A percentile compares a stretch with the other conserved stretches of the same genome.
phyloP scores from a whole-genome alignment of 768 basidiomycete genomes.

The Termitomyces sp. region DNA sequence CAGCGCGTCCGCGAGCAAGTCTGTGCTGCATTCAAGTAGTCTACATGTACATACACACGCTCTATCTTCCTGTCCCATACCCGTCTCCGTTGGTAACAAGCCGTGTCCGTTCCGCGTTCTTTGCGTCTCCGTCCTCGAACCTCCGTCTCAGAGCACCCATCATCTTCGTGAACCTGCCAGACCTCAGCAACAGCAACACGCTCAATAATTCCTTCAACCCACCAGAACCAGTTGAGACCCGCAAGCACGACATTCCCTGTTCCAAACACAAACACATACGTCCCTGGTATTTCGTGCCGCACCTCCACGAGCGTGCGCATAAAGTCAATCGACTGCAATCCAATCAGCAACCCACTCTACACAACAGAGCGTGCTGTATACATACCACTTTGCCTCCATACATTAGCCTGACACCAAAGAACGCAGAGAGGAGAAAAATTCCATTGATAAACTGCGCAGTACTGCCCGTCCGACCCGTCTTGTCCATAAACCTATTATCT shows the following conservation, averaged over 20 bases:
- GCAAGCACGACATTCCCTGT: constrained; percentile 63
- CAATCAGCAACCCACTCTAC: neutral
- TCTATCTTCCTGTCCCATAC: constrained; percentile 3
- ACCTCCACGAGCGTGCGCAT: constrained; percentile 50
- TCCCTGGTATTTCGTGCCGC: constrained; percentile 46
- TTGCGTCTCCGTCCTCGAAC: constrained; percentile 29
- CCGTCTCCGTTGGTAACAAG: too few species aligned
- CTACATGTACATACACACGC: neutral
- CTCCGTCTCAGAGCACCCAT: constrained; percentile 58
- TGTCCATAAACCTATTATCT: constrained; percentile 80
- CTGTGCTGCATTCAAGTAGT: constrained; percentile 20
- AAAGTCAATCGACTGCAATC: constrained; percentile 59
- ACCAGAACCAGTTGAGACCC: constrained; percentile 78
- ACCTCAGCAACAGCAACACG: too few species aligned
- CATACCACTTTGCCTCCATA: constrained; percentile 56
- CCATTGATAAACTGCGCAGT: constrained; percentile 71
- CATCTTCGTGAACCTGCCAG: constrained; percentile 69
- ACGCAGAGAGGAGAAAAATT: constrained; percentile 54
- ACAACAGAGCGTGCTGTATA: neutral
- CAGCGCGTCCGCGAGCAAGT: constrained; percentile 57
- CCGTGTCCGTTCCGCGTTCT: constrained; percentile 5
- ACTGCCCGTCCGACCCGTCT: constrained; percentile 65
- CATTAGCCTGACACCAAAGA: constrained; percentile 65
- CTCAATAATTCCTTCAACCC: too few species aligned
- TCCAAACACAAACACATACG: constrained; percentile 47